Conservation (phyloP, 108 stramenopile species). For the Conticribra weissflogii region DNA sequence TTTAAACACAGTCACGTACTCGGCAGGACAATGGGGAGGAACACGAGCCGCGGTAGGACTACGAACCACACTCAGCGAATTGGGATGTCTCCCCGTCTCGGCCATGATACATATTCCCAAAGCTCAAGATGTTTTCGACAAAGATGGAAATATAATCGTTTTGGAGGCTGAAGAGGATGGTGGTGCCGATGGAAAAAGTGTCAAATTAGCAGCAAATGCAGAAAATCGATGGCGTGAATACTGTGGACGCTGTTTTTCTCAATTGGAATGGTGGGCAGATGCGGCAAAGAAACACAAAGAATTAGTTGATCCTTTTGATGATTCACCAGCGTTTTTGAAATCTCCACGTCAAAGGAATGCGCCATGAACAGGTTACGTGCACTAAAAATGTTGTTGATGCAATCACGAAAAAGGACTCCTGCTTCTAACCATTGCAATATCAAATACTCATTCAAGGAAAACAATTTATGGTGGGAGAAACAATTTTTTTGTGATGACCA, state of each 20-base stretch:
- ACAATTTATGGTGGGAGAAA: no score
- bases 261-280: conserved; percentile 83
- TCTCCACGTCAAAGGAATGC: conserved; percentile 70
- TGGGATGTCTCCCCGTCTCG: conserved; percentile 82
- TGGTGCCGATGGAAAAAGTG: no score
- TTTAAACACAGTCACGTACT: conserved; percentile 56
- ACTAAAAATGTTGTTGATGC: no score
- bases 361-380: no score
- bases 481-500: no score
- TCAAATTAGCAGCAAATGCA: no score
- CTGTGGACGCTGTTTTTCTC: conserved; percentile 61
- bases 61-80: conserved; percentile 66
- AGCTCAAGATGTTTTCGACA: conserved; percentile 62
- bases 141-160: conserved; percentile 47
- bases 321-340: conserved; percentile 52
- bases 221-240: conserved; percentile 61
- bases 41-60: conserved; percentile 67
- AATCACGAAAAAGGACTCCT: no score
- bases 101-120: conserved; percentile 76
- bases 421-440: no score
- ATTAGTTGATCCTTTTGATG: conserved; percentile 58
- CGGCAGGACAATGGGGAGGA: conserved; percentile 86
- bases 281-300: conserved; percentile 58
- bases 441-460: no score
- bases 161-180: conserved; percentile 10